Percentiles rank a stretch among this genome's conserved stretches.
Conservation (phyloP, 2,329 filamentous ascomycete species). For the Penicillium sp. region DNA sequence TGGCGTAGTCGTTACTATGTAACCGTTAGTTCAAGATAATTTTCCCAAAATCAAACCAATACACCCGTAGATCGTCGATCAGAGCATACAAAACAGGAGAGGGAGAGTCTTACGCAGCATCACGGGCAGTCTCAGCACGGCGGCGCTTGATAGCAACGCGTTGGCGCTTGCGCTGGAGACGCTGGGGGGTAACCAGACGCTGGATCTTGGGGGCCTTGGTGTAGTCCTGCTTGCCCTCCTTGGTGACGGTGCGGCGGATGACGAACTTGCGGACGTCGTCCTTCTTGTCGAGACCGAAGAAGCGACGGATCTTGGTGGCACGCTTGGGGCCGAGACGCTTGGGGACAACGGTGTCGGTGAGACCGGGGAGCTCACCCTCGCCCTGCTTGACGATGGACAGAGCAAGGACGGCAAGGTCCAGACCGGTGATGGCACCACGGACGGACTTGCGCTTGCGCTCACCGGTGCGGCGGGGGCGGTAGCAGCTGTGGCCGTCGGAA, state of each 20-base stretch:
- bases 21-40: constrained; percentile 21
- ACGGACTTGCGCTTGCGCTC: constrained; percentile 99
- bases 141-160: constrained; percentile 97
- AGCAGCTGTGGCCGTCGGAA: constrained; percentile 93
- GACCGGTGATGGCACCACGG: constrained; percentile 93
- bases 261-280: constrained; percentile 99
- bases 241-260: constrained; percentile 96
- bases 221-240: constrained; percentile 96
- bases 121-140: constrained; percentile 94
- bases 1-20: constrained; percentile 86
- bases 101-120: constrained; percentile 82
- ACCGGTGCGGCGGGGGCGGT: constrained; percentile 93
- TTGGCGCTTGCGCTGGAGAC: constrained; percentile 99
- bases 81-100: not conserved
- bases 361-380: constrained; percentile 85
- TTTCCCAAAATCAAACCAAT: constrained; percentile 26
- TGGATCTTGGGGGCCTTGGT: constrained; percentile 99
- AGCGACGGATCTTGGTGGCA: constrained; percentile 98
- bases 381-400: constrained; percentile 98
- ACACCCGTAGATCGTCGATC: not conserved
- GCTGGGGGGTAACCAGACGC: constrained; percentile 98
- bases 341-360: constrained; percentile 97
- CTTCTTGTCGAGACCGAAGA: constrained; percentile 99
- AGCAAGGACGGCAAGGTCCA: constrained; percentile 91
- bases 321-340: constrained; percentile 99